Evolutionary conservation across 495 filamentous ascomycete genomes (phyloP), one percentile per base, ranked within the genome.

Genomic region (Hyaloscypha bicolor): DNA sequence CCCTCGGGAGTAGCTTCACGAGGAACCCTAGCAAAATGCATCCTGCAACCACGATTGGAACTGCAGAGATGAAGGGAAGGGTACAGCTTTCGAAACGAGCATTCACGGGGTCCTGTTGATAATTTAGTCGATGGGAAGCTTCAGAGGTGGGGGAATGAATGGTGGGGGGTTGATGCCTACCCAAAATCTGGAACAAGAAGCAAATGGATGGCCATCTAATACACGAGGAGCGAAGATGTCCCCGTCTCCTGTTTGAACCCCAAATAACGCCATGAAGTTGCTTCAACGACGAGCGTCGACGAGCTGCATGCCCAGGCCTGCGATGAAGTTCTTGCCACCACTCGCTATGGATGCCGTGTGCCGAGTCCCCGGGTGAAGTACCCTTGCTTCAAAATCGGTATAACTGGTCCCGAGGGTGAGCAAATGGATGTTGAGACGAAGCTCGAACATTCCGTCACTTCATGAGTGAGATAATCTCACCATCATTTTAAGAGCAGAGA

Each of bases 81-180:
- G 78, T 79, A 74, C 83, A 86, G 62, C 73, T 70, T 14, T 80
- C 78, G 55, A 86, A 74, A 57, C 77, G 79, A 42, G 83, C 86
- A 66, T 80, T 78, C 33, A 72, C 70, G 12, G 81, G 75, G 69
- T 87, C 82, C 85, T 87, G 68, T n/a, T 19, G 9, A 59, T 32
- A 14, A 32, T 9, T 21, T 32, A 32, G n/a, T 60, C 1, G 56
- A 21, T 21, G 32, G 2, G 31, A 9, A 33, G 32, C 32, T 58
- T 72, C 14, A n/a, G 57, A 22, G 25, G 19, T 58, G 52, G 16
- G 42, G 25, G 60, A 51, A 64, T 5, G 52, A 22, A 29, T 2
- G 2, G 22, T 22, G 21, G 42, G 42, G 42, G 35, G 6, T 37
- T 48, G 9, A 19, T 19, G 21, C 56, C 5, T 60, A 37, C 56